These are phyloP conservation scores for Aspergillus sergii DNA, from an alignment of 2,329 filamentous ascomycete genomes.

Conservation along the genomic window DNA sequence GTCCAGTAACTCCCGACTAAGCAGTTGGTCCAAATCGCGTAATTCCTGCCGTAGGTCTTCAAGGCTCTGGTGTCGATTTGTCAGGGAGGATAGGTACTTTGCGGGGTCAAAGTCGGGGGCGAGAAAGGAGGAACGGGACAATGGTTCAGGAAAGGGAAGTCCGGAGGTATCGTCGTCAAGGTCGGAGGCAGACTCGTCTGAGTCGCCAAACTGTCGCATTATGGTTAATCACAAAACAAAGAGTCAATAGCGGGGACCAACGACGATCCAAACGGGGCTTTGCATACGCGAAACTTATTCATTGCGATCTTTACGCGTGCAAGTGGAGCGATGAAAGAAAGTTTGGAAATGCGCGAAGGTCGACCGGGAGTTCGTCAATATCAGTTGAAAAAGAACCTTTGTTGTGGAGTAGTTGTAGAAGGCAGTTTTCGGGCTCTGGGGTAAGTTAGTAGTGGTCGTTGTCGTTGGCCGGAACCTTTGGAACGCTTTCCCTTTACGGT, in stretches of 20 bases:
- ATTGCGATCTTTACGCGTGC: constrained; percentile 19
- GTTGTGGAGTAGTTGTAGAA: neutral
- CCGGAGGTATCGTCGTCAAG: constrained; percentile 64
- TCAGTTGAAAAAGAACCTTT: constrained; percentile 1
- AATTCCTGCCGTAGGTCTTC: constrained; percentile 89
- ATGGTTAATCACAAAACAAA: neutral
- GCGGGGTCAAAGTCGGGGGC: constrained; percentile 75
- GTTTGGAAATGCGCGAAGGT: neutral
- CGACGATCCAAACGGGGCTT: neutral
- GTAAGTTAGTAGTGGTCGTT: neutral
- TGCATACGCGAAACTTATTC: constrained; percentile 38
- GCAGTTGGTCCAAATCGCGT: constrained; percentile 73
- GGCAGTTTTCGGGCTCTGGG: neutral
- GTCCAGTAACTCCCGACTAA: constrained; percentile 86
- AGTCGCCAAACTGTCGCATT: constrained; percentile 43
- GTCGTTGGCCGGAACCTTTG: neutral
- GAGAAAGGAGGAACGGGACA: constrained; percentile 82
- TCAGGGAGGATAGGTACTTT: constrained; percentile 78
- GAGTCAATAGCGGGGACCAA: constrained; percentile 1
- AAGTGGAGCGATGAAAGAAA: neutral
- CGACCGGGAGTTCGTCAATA: neutral
- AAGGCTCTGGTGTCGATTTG: constrained; percentile 90
- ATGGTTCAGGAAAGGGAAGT: constrained; percentile 84
- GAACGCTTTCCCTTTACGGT: neutral
- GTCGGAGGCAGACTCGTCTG: constrained; percentile 49